A percentile compares a stretch with the other conserved stretches of the same genome.
Evolutionary conservation across 225 moss, liverwort and hornwort species (phyloP).

Genomic region (Rhytidiadelphus loreus): DNA sequence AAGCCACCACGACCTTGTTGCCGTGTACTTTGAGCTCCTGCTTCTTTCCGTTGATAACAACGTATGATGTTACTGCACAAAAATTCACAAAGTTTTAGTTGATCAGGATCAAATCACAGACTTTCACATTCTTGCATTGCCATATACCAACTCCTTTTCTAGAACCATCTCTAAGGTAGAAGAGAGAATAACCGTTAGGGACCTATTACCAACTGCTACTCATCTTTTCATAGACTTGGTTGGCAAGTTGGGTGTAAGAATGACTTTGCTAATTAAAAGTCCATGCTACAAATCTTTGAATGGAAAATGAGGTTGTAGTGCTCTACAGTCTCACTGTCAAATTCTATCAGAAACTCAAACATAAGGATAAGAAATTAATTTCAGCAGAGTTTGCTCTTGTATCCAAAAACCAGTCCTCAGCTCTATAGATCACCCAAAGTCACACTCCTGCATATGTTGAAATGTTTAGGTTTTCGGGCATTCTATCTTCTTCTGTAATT

Average conservation of each 20-base stretch:
- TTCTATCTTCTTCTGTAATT: neutral
- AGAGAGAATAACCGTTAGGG: no score
- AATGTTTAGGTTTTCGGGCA: neutral
- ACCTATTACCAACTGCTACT: no score
- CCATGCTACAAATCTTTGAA: neutral
- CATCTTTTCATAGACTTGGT: neutral
- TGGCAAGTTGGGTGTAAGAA: neutral
- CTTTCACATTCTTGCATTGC: neutral
- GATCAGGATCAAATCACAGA: neutral
- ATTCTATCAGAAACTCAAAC: no score
- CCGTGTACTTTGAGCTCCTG: conserved; percentile 15
- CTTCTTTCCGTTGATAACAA: conserved; percentile 15
- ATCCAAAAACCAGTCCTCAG: neutral
- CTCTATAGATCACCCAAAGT: neutral
- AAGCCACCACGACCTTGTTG: neutral
- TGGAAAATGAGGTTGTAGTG: neutral
- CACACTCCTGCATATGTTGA: neutral
- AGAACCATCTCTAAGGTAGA: no score
- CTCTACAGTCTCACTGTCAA: neutral
- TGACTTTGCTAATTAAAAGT: neutral
- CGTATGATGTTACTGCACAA: conserved; percentile 19
- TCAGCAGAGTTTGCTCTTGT: neutral
- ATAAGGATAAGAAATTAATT: neutral
- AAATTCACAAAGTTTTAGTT: neutral
- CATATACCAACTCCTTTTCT: neutral